Conservation (phyloP, 164 flowering plant genomes). For the Cinnamomum chago region DNA sequence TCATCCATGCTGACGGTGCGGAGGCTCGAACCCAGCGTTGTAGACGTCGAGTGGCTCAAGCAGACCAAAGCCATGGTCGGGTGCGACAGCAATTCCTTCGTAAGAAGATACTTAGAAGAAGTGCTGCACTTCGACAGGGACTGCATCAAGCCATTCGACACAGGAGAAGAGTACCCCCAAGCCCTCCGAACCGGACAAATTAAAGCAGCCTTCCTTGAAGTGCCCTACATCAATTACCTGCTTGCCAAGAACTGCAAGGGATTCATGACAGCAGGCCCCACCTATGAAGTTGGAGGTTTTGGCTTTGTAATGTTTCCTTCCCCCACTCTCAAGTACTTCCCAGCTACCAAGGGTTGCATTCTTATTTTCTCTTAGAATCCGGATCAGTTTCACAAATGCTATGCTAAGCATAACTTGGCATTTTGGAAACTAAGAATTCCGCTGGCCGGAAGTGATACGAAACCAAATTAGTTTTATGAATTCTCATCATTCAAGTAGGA, state of each 20-base stretch:
- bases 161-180: slow-evolving; percentile 19
- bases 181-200: slow-evolving; percentile 26
- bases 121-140: slow-evolving; percentile 12
- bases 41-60: slow-evolving; percentile 21
- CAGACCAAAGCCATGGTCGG: slow-evolving; percentile 31
- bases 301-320: slow-evolving; percentile 15
- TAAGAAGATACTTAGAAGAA: slow-evolving; percentile 14
- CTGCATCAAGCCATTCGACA: slow-evolving; percentile 13
- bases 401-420: too few relatives aligned
- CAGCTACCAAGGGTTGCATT: too few relatives aligned
- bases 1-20: slow-evolving; percentile 37
- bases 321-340: background rate
- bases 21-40: slow-evolving; percentile 36
- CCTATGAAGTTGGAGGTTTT: slow-evolving; percentile 17
- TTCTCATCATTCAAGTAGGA: too few relatives aligned
- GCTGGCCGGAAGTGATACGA: too few relatives aligned
- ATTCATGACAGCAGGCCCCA: slow-evolving; percentile 18
- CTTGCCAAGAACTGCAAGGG: slow-evolving; percentile 25
- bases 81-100: slow-evolving; percentile 28
- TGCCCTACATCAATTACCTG: slow-evolving; percentile 32
- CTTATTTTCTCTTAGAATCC: too few relatives aligned
- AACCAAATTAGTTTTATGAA: too few relatives aligned
- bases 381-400: too few relatives aligned
- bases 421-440: too few relatives aligned
- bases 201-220: slow-evolving; percentile 39